Percentiles rank a stretch among this genome's conserved stretches.
phyloP scores from a whole-genome alignment of 129 eudicot genomes.

The Calendula officinalis region DNA sequence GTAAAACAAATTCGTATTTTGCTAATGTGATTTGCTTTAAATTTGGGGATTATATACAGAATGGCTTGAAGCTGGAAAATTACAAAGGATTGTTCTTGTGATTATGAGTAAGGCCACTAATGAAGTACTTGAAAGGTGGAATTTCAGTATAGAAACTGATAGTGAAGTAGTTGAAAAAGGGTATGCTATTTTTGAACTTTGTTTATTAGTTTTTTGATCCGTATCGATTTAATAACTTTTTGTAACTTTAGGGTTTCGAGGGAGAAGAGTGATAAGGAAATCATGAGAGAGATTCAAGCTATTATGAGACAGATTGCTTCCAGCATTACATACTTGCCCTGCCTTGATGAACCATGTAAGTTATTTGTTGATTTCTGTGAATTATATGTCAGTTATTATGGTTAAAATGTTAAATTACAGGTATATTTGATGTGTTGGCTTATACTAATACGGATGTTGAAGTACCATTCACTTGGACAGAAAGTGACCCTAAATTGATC shows the following conservation, averaged over 20 bases:
- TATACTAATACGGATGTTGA: slow-evolving; percentile 82
- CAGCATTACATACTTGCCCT: slow-evolving; percentile 89
- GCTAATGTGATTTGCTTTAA: background rate
- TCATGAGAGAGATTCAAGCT: slow-evolving; percentile 98
- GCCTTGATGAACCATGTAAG: slow-evolving; percentile 96
- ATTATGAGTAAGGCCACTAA: slow-evolving; percentile 82
- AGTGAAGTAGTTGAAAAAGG: slow-evolving; percentile 83
- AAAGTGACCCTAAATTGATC: slow-evolving; percentile 92
- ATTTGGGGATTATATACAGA: slow-evolving; percentile 37
- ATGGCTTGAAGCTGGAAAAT: slow-evolving; percentile 93
- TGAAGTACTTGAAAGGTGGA: slow-evolving; percentile 96
- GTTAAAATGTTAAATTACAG: slow-evolving; percentile 29
- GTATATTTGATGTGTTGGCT: slow-evolving; percentile 92
- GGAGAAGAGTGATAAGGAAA: slow-evolving; percentile 95
- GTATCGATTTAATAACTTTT: slow-evolving; percentile 16
- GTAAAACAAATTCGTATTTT: background rate
- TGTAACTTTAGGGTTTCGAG: slow-evolving; percentile 56
- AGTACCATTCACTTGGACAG: slow-evolving; percentile 96
- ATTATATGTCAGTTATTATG: background rate
- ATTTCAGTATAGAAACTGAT: slow-evolving; percentile 91
- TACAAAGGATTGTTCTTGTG: slow-evolving; percentile 88
- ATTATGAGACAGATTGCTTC: slow-evolving; percentile 97
- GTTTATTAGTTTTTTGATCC: background rate
- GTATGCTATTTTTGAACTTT: slow-evolving; percentile 34
- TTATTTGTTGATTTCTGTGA: background rate